A percentile compares a stretch with the other conserved stretches of the same genome.
Conservation (phyloP, 2,329 filamentous ascomycete genomes). For the Calonectria montana region DNA sequence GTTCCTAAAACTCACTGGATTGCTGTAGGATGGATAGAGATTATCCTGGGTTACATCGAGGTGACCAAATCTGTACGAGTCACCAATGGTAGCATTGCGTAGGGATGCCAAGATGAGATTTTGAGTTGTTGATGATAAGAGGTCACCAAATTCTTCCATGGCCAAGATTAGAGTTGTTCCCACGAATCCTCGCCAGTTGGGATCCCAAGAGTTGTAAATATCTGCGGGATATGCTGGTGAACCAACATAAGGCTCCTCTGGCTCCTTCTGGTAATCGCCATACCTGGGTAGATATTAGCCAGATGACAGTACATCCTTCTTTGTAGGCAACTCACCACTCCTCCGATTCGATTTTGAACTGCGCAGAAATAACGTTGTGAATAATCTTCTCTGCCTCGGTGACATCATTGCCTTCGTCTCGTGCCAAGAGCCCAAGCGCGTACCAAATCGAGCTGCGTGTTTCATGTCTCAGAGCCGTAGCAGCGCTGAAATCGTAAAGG, state of each 20-base stretch:
- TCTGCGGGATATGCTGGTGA: conserved; percentile 59
- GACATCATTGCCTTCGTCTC: conserved; percentile 62
- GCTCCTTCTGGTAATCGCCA: conserved; percentile 62
- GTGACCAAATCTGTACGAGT: conserved; percentile 71
- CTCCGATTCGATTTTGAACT: conserved; percentile 62
- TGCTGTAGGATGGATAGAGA: conserved; percentile 71
- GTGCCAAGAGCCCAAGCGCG: conserved; percentile 66
- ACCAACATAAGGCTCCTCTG: conserved; percentile 69
- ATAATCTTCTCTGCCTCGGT: conserved; percentile 65
- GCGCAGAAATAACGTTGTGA: conserved; percentile 62
- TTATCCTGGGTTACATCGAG: conserved; percentile 65
- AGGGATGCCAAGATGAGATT: conserved; percentile 64
- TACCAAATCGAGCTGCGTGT: conserved; percentile 70
- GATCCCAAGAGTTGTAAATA: conserved; percentile 70
- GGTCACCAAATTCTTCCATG: conserved; percentile 66
- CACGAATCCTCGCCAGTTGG: conserved; percentile 74
- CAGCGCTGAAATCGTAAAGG: conserved; percentile 60
- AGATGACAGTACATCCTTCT: neutral
- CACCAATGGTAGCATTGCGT: conserved; percentile 66
- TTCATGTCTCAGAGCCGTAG: conserved; percentile 63
- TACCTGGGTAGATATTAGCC: conserved; percentile 25
- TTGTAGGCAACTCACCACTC: conserved; percentile 61
- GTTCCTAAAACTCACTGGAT: conserved; percentile 53
- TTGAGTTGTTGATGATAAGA: conserved; percentile 52
- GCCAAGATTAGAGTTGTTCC: conserved; percentile 69